Base-by-base conservation (phyloP, 2,329 filamentous ascomycete species). In the Lasiodiplodia citricola region DNA sequence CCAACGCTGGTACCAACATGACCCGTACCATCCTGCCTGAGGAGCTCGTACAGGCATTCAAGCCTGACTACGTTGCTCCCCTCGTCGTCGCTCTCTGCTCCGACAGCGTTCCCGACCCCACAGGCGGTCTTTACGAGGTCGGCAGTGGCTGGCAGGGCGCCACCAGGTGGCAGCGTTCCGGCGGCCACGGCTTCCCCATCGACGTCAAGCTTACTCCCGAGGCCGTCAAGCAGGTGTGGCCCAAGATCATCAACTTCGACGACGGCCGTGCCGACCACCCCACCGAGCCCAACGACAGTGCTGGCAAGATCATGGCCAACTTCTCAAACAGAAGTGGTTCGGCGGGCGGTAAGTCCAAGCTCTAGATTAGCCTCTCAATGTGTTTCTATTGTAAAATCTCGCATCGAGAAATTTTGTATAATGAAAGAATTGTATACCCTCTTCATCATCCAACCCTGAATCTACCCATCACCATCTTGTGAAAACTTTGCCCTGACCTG, bases 11-110 rank as follows among this genome's bases (percentile, higher is more conserved):
- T 75, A 99, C 96, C 55, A 90, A 91, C 78, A 96, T 99, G 92
- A 99, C 96, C 68, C 88, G 90, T 74, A 95, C 92, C 63, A 92
- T 99, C 79, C 88, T 99, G 86, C 96, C 96, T 37, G 94, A 97
- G 83, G 96, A 99, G 85, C 90, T 98, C 84, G 94, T 99, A 21
- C 94, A 98, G 85, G 95, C 96, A 56, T 97, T 99, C 87, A 99
- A 98, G 90, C 96, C 96, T 70, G 95, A 98, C 79, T 98, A 97
- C 82, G 94, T 99, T 80, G 96, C 96, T 66, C 96, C 96, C 70
- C 84, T 98, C 47, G 94, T 99, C 64, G 89, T 95, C 67, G 89
- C 94, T 54, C 91, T 99, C 69, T 93, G 90, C 79, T 91, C 88
- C 16, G 96, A 99, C 84, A 92, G 93, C 83, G 90, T 94, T 66